These are phyloP conservation scores for Porphyrellus cyaneotinctus DNA, from an alignment of 768 basidiomycete species.

Conservation along the genomic window DNA sequence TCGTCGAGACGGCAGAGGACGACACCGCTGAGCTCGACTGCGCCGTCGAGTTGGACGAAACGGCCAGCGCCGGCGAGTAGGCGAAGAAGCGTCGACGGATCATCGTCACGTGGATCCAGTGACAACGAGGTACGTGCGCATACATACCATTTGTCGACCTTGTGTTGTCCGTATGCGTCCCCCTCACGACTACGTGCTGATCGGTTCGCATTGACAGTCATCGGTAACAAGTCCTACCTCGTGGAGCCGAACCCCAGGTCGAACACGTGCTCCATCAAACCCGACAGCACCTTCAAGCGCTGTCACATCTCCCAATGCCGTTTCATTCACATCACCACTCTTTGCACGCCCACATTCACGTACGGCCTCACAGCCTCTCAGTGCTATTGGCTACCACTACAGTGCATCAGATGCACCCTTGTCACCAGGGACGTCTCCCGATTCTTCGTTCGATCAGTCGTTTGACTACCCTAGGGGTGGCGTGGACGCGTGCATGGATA, in stretches of 20 bases:
- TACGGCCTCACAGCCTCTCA: conserved; percentile 45
- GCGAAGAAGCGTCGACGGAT: conserved; percentile 68
- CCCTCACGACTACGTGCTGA: conserved; percentile 8
- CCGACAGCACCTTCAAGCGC: conserved; percentile 43
- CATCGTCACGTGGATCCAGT: conserved; percentile 44
- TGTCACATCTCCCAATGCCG: conserved; percentile 39
- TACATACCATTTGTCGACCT: background rate
- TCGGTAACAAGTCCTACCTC: conserved; percentile 36
- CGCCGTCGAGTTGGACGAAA: conserved; percentile 76
- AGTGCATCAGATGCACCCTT: conserved; percentile 34
- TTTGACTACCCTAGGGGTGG: conserved; percentile 36
- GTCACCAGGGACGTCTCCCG: conserved; percentile 37
- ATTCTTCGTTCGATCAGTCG: conserved; percentile 28
- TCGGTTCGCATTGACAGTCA: conserved; percentile 26
- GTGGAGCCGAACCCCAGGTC: conserved; percentile 44
- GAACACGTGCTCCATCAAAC: conserved; percentile 68
- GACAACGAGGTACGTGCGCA: conserved; percentile 64
- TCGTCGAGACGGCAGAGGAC: conserved; percentile 65
- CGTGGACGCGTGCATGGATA: conserved; percentile 41
- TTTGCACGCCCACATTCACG: conserved; percentile 66
- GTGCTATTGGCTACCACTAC: conserved; percentile 40
- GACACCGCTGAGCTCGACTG: conserved; percentile 52
- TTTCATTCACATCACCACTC: conserved; percentile 40
- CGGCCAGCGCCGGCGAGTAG: conserved; percentile 64
- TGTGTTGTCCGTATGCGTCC: background rate